Evolutionary conservation across 768 basidiomycete genomes (phyloP), one percentile per base, ranked within the genome.

Genomic region (Strobilomyces echinocephalus): DNA sequence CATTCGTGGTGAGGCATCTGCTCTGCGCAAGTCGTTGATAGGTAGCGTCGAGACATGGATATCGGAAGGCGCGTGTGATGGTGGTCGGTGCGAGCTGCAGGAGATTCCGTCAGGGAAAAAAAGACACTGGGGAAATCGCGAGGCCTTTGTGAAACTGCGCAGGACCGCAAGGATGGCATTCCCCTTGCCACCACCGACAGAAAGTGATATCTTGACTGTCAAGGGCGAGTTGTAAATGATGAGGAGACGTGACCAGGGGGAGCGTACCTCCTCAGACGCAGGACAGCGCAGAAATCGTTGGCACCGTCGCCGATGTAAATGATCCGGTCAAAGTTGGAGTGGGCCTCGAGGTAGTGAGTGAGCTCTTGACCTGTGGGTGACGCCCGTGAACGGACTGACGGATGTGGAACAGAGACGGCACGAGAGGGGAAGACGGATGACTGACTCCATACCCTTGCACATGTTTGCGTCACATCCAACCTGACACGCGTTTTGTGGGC

Each of bases 401-500:
- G n/a, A n/a, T n/a, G n/a, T n/a, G n/a, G 28, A 28, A 28, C 28
- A 8, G 28, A 8, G 28, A 28, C 28, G n/a, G n/a, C n/a, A 28
- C 28, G 28, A 8, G 8, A 28, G 28, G 4, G 8, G 28, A 28
- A 28, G 28, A 28, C 8, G 35, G 24, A 8, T 11, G 2, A 11
- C 2, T 7, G 11, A 53, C 46, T n/a, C n/a, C n/a, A 42, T 18
- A 85, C 91, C 92, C 76, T 99, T 99, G 78, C 97, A 99, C 95
- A 99, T 97, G 76, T 99, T 98, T 14, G 86, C 81, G 52, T 85
- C 85, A 74, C 97, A 99, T 7, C 95, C 95, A 48, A 95, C 79
- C 41, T 74, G 75, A 72, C 97, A 99, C 8, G 64, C 66, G 69
- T 98, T 97, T 54, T 92, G 92, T 2, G 84, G 84, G 1, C 82